Base-by-base conservation (phyloP, 352 stramenopile genomes). In the Phytophthora citrophthora region DNA sequence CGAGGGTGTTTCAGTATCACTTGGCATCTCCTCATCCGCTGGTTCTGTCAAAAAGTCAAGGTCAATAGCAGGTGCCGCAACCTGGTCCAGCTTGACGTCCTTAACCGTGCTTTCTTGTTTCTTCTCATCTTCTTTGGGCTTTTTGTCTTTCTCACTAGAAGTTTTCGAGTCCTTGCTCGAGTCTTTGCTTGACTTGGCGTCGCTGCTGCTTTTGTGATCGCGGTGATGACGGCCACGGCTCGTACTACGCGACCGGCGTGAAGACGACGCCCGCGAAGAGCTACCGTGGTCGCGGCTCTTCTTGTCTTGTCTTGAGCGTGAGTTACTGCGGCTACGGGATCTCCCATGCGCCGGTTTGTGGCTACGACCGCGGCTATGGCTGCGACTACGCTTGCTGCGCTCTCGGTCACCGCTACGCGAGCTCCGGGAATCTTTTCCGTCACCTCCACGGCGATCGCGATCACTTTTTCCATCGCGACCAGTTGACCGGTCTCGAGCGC, bases 1-100 rank as follows among this genome's bases (percentile, higher is more conserved):
- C 12, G 57, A 38, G 29, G 62, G n/a, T 9, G 61, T 58, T 23
- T 72, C 81, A 39, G 70, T 83, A 10, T 83, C 80, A 59, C 76
- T 88, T 0, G 47, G 41, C 27, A 77, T 56, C 11, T 73, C 72
- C 20, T 91, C 83, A 34, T 93, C 79, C 52, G 72, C 56, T 8
- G 68, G 68, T 50, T 74, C 72, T 24, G 72, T 64, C 51, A 95
- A 57, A 58, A 95, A 95, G 62, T 91, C 87, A 55, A 95, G 74
- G 55, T 95, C 87, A 63, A 95, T 95, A 3, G 87, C 87, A 50
- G 87, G 87, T 18, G 87, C 87, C 23, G 84, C 83, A 16, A 95
- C 76, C 40, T 92, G 76, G 43, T 94, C 81, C 41, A 88, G 56
- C 64, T 93, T 91, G 11, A 92, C 85, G 31, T 95, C 84, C 51